Evolutionary conservation across 148 eudicot genomes (phyloP), one percentile per base, ranked within the genome.

Genomic region (Arctostaphylos glauca): DNA sequence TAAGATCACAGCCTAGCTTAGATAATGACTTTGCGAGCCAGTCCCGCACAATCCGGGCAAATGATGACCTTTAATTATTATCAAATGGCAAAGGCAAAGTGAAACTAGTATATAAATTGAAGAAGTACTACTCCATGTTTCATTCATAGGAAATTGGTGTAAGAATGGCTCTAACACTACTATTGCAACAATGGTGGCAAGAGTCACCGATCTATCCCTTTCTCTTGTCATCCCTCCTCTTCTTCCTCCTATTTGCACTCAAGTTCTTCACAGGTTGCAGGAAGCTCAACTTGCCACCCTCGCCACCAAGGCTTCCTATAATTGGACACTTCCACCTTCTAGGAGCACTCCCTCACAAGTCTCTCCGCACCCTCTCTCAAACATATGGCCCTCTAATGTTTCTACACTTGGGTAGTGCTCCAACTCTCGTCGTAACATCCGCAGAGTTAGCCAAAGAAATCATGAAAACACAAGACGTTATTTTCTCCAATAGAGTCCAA

Each of bases 291-390:
- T 60, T 60, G 67, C 67, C 67, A n/a, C 31, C 67, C 1, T 78
- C 81, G 7, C 81, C 81, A 19, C 81, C 81, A 0, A 46, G 47
- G 81, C 81, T 78, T 15, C 81, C 81, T 9, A n/a, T 78, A 43
- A 78, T 78, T 23, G 70, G 70, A 3, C 68, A 78, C 71, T 7
- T 58, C 15, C 54, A 59, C 52, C 81, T 38, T 4, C 70, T 78
- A 0, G 81, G 81, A 5, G 19, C 50, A 18, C 70, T 58, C 4
- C 81, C 81, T n/a, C 68, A 59, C 81, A 21, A 19, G 14, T 59
- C 81, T 41, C 41, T 59, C 38, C 52, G 3, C 14, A 18, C 70
- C 16, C n/a, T 78, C 18, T 44, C 81, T 2, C 25, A 44, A 3
- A 59, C 14, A 1, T 62, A 79, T 15, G 71, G 81, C 53, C 72